Evolutionary conservation across 805 yeast genomes (phyloP).

Genomic region (Priceomyces haplophilus): DNA sequence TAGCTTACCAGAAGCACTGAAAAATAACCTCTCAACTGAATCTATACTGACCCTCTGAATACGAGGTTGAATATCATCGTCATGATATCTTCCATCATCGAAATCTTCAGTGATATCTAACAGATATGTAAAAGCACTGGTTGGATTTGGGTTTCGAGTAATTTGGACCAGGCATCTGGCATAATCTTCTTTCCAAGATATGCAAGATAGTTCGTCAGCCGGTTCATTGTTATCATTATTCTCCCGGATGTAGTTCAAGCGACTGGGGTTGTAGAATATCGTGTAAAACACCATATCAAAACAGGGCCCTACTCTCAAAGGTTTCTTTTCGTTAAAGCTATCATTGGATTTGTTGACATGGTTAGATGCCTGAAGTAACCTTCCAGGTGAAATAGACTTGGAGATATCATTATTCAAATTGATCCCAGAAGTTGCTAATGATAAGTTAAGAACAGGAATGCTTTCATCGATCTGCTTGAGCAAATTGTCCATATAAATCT

Average conservation of each 20-base stretch:
- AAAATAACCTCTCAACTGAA: constrained; percentile 52
- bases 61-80: constrained; percentile 42
- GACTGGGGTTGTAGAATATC: constrained; percentile 57
- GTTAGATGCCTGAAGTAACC: constrained; percentile 61
- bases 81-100: constrained; percentile 70
- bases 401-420: constrained; percentile 50
- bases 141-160: constrained; percentile 17
- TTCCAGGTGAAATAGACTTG: constrained; percentile 58
- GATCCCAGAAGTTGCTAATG: constrained; percentile 68
- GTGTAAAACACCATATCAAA: constrained; percentile 59
- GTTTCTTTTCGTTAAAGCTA: background rate
- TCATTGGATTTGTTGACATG: constrained; percentile 39
- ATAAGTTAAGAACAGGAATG: constrained; percentile 63
- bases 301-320: constrained; percentile 53
- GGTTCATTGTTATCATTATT: constrained; percentile 11
- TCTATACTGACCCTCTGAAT: constrained; percentile 33
- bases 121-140: constrained; percentile 36
- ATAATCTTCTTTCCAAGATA: constrained; percentile 73
- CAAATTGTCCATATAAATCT: constrained; percentile 46
- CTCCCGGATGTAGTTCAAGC: constrained; percentile 31
- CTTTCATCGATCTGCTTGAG: constrained; percentile 58
- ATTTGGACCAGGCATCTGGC: constrained; percentile 53
- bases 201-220: constrained; percentile 29
- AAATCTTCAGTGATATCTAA: constrained; percentile 54
- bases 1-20: constrained; percentile 66